Percentiles rank a stretch among this genome's conserved stretches.
These are phyloP conservation scores for Gillenia trifoliata DNA, from an alignment of 306 rosid species.

Conservation along the genomic window DNA sequence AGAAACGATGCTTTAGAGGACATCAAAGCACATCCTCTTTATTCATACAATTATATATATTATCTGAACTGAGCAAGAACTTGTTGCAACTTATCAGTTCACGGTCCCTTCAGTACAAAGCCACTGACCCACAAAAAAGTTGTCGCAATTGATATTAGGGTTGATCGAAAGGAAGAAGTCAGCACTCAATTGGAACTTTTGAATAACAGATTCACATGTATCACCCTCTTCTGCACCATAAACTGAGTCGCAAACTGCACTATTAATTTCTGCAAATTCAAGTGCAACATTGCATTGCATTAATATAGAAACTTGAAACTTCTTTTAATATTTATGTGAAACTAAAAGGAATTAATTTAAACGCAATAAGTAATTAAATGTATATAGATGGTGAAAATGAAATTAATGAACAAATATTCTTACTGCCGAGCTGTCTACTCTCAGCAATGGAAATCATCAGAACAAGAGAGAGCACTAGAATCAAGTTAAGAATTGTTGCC, in stretches of 20 bases:
- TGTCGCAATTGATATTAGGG: slow-evolving; percentile 13
- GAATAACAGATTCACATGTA: background rate
- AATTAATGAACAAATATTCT: background rate
- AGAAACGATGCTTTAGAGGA: background rate
- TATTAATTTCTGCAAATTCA: background rate
- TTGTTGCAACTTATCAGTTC: background rate
- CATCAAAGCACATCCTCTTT: too few relatives aligned
- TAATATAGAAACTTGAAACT: background rate
- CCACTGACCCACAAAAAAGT: slow-evolving; percentile 18
- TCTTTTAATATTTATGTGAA: background rate
- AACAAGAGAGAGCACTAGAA: slow-evolving; percentile 8
- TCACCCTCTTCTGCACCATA: slow-evolving; percentile 10
- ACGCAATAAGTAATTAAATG: background rate
- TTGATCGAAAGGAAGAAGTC: slow-evolving; percentile 7
- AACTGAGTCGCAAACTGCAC: background rate
- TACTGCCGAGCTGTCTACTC: slow-evolving; percentile 6
- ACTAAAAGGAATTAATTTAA: background rate
- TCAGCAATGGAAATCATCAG: background rate
- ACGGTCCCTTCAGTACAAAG: slow-evolving; percentile 7
- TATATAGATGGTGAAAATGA: background rate
- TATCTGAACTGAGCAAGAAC: background rate
- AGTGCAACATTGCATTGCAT: background rate
- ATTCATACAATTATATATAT: background rate
- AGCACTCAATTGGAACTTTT: background rate
- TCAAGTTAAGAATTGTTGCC: background rate